A percentile compares a stretch with the other conserved stretches of the same genome.
Evolutionary conservation across 495 filamentous ascomycete species (phyloP).

Genomic region (Endocarpon pusillum): DNA sequence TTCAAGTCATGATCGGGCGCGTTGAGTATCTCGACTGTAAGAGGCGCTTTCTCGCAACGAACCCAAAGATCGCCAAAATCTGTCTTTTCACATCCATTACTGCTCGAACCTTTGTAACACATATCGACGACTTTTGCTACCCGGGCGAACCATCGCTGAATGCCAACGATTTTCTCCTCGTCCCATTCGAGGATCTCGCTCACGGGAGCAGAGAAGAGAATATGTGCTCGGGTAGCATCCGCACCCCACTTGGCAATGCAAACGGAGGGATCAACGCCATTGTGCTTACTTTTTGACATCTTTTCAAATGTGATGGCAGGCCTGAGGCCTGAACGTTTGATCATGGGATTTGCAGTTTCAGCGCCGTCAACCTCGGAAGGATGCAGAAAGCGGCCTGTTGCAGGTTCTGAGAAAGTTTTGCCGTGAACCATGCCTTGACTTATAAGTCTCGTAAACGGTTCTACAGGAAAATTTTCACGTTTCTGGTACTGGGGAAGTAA

Average conservation of each 20-base stretch:
- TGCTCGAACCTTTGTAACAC: constrained; percentile 3
- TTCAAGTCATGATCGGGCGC: not conserved
- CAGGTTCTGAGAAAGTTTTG: constrained; percentile 60
- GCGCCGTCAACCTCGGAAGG: constrained; percentile 57
- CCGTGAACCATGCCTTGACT: constrained; percentile 91
- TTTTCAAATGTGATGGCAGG: constrained; percentile 62
- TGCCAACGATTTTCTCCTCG: constrained; percentile 60
- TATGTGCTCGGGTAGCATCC: constrained; percentile 70
- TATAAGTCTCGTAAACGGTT: constrained; percentile 67
- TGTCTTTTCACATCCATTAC: not conserved
- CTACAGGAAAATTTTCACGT: constrained; percentile 21
- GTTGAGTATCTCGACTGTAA: too few species aligned
- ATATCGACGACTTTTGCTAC: constrained; percentile 24
- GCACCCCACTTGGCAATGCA: constrained; percentile 62
- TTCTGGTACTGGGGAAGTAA: constrained; percentile 30
- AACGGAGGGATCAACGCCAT: constrained; percentile 65
- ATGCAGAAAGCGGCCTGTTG: constrained; percentile 58
- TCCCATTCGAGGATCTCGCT: constrained; percentile 79
- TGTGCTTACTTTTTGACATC: constrained; percentile 94
- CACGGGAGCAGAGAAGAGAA: constrained; percentile 74
- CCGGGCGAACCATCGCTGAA: constrained; percentile 60
- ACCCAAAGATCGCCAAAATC: too few species aligned
- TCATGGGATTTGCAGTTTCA: constrained; percentile 35
- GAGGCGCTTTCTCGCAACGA: too few species aligned
- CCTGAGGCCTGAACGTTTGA: constrained; percentile 36